A percentile compares a stretch with the other conserved stretches of the same genome.
Evolutionary conservation across 306 rosid species (phyloP).

Genomic region (Cicer chorassanicum): DNA sequence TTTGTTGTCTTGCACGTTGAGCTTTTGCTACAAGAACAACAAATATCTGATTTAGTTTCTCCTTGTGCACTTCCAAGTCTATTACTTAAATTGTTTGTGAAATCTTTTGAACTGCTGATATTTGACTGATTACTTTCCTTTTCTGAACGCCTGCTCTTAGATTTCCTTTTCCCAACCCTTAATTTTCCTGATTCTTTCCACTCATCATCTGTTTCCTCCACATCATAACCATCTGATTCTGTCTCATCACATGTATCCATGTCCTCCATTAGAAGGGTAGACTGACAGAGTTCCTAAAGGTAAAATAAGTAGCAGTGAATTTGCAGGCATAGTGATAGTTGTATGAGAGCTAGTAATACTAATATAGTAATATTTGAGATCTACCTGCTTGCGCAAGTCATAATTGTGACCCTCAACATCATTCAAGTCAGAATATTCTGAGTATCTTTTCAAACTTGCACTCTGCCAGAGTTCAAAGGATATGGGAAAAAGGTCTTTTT

Average conservation of each 20-base stretch:
- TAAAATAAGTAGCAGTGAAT: conserved; percentile 8
- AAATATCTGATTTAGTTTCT: conserved; percentile 42
- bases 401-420: conserved; percentile 57
- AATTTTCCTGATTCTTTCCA: conserved; percentile 53
- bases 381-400: conserved; percentile 70
- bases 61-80: conserved; percentile 23
- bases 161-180: conserved; percentile 47
- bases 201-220: conserved; percentile 52
- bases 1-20: conserved; percentile 80
- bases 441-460: conserved; percentile 50
- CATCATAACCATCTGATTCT: conserved; percentile 63
- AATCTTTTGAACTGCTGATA: conserved; percentile 38
- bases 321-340: background rate
- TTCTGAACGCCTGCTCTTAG: conserved; percentile 48
- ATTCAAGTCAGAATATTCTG: conserved; percentile 39
- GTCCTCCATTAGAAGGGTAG: conserved; percentile 66
- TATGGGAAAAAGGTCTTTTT: background rate
- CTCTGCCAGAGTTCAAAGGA: conserved; percentile 53
- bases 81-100: conserved; percentile 52
- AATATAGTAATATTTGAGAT: conserved; percentile 18
- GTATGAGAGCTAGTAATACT: conserved; percentile 1
- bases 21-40: conserved; percentile 73
- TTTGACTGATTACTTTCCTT: conserved; percentile 35
- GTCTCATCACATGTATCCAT: conserved; percentile 69
- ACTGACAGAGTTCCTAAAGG: conserved; percentile 64